These are phyloP conservation scores for Dictyostelium firmibasis DNA, from an alignment of 78 protist genomes.

Conservation along the genomic window DNA sequence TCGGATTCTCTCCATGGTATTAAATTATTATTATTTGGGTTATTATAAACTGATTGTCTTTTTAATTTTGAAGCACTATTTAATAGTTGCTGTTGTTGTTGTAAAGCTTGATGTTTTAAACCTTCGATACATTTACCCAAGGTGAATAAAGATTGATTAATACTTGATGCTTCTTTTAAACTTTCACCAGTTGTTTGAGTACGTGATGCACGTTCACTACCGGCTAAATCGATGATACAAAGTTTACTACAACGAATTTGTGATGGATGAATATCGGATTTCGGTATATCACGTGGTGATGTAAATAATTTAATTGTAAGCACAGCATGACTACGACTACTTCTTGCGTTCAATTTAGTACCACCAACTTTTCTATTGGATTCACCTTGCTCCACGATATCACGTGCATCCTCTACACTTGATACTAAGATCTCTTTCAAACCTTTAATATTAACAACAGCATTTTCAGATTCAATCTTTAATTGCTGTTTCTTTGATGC, in stretches of 20 bases:
- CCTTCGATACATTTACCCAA: constrained; percentile 83
- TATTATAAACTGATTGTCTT: background rate
- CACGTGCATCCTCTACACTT: constrained; percentile 66
- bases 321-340: constrained; percentile 84
- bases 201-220: constrained; percentile 79
- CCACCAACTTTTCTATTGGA: constrained; percentile 74
- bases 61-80: background rate
- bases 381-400: constrained; percentile 76
- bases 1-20: constrained; percentile 91
- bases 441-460: constrained; percentile 26
- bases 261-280: background rate
- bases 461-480: constrained; percentile 30
- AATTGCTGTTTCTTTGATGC: background rate
- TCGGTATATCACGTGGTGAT: constrained; percentile 2
- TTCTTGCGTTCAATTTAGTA: constrained; percentile 79
- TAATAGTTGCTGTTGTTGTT: background rate
- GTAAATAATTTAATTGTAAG: constrained; percentile 48
- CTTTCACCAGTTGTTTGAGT: constrained; percentile 73
- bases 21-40: background rate
- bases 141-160: constrained; percentile 82
- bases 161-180: constrained; percentile 81
- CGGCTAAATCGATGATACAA: constrained; percentile 89
- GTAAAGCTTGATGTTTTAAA: constrained; percentile 72
- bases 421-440: constrained; percentile 55
- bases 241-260: constrained; percentile 53